Base-by-base conservation (phyloP, 1,284 basidiomycete species). In the Cutaneotrichosporon dermatis region DNA sequence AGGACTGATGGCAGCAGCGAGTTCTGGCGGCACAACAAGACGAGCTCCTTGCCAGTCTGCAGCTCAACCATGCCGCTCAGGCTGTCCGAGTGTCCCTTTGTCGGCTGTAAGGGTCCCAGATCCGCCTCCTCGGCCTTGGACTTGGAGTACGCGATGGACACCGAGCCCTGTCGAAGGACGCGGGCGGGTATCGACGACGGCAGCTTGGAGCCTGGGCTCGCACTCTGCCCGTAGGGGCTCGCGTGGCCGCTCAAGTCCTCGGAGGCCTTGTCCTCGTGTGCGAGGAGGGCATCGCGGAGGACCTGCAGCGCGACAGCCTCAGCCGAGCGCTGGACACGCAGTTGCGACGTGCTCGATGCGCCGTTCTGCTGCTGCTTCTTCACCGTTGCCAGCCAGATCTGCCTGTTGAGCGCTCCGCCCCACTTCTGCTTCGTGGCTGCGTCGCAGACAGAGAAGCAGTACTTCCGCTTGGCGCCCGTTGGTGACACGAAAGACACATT, bases 401-500 rank as follows among this genome's bases (percentile, higher is more conserved):
- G 85, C 25, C 84, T 82, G 67, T 84, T 84, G 55, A 95, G 79
- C 13, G 83, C 84, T 1, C 83, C 81, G 0, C 83, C 83, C 89
- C 91, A 94, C 64, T 87, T 84, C 61, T 87, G 83, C 15, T 86
- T 84, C 34, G 88, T 82, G 15, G 88, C 79, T 1, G 86, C 82
- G 67, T 91, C 88, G 54, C 88, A 84, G 45, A 95, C 86, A 66
- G 89, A 92, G 80, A 95, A 95, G 85, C 95, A 91, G 78, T 96
- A 96, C 72, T 87, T 86, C 65, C 92, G 83, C 75, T 88, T 88
- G 58, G 80, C 66, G 34, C 86, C 85, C 12, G 25, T 25, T 25
- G 80, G 74, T 65, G 88, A 88, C 46, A 84, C 68, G 77, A 96
- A 96, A 3, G 90, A 86, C 16, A 96, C 78, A 72, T 94, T 90